Conservation (phyloP, 768 basidiomycete genomes). For the Lyophyllum atratum region DNA sequence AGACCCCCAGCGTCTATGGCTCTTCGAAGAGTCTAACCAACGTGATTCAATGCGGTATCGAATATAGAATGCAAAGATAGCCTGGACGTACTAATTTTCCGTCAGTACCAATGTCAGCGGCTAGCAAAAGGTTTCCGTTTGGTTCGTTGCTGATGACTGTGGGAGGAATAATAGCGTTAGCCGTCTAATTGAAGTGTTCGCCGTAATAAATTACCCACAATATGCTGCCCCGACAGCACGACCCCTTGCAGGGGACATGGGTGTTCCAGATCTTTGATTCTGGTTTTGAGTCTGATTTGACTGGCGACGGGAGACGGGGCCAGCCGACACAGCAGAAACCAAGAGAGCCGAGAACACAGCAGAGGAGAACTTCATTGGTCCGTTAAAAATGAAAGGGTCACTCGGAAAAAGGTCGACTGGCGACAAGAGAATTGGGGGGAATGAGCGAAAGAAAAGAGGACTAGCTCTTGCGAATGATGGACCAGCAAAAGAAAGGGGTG, state of each 20-base stretch:
- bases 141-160: conserved; percentile 56
- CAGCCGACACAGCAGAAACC: conserved; percentile 13
- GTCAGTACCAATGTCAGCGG: conserved; percentile 41
- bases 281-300: background rate
- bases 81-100: conserved; percentile 36
- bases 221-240: conserved; percentile 17
- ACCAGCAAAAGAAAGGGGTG: background rate
- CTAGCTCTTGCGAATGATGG: background rate
- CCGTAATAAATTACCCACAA: conserved; percentile 10
- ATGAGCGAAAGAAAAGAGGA: background rate
- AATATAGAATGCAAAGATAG: background rate
- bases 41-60: background rate
- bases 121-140: conserved; percentile 43
- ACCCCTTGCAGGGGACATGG: conserved; percentile 12
- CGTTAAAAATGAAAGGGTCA: background rate
- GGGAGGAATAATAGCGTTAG: background rate
- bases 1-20: conserved; percentile 33
- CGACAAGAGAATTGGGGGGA: background rate
- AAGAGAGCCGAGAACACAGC: conserved; percentile 13
- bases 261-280: background rate
- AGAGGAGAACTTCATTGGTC: conserved; percentile 18
- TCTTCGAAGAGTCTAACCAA: conserved; percentile 25
- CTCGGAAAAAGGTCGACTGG: conserved; percentile 3
- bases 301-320: conserved; percentile 7
- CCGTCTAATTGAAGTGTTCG: background rate